phyloP scores from a whole-genome alignment of 176 grass and related monocot species.

The Otatea glauca region DNA sequence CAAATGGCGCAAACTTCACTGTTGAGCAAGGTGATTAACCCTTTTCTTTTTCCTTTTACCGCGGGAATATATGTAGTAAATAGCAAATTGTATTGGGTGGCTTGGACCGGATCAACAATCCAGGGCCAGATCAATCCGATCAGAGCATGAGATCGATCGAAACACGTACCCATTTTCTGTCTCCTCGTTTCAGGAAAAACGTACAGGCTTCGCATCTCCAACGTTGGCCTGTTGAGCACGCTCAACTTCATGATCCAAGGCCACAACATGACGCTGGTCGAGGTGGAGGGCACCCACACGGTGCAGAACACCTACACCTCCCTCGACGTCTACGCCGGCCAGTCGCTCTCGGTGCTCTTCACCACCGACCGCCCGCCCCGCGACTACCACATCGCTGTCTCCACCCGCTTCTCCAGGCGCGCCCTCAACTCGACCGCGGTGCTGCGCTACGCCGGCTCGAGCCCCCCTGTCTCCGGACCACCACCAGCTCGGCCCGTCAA shows the following conservation, averaged over 20 bases:
- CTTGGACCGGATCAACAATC: too few species aligned
- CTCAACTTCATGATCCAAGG: slow-evolving; percentile 66
- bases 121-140: too few species aligned
- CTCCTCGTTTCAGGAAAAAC: slow-evolving; percentile 53
- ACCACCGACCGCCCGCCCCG: slow-evolving; percentile 43
- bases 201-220: slow-evolving; percentile 80
- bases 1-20: slow-evolving; percentile 38
- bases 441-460: slow-evolving; percentile 59
- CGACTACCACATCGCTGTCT: slow-evolving; percentile 69
- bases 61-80: too few species aligned
- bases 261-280: slow-evolving; percentile 73
- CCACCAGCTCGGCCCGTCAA: background rate
- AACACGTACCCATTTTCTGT: too few species aligned
- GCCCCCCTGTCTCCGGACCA: background rate
- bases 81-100: too few species aligned
- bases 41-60: too few species aligned
- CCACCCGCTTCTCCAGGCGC: slow-evolving; percentile 58
- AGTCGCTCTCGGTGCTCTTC: slow-evolving; percentile 79
- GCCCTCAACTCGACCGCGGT: slow-evolving; percentile 53
- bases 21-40: slow-evolving; percentile 63
- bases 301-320: slow-evolving; percentile 74
- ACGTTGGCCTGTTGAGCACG: slow-evolving; percentile 69
- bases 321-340: slow-evolving; percentile 75
- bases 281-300: slow-evolving; percentile 89
- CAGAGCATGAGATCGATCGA: background rate